Evolutionary conservation across 345 rosid species (phyloP).

Genomic region (Sisymbrium altissimum): DNA sequence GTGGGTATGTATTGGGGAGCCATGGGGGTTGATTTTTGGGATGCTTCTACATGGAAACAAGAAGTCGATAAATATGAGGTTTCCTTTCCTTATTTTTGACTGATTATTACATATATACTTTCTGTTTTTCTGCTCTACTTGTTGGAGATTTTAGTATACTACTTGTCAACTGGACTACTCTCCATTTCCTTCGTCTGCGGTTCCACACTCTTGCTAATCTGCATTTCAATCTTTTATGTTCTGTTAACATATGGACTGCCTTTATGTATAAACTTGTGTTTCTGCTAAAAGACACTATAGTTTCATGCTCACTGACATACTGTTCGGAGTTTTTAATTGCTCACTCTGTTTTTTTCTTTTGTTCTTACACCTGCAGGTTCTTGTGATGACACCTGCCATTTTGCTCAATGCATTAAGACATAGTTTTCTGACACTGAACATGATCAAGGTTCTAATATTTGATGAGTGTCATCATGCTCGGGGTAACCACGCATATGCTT

Average conservation of each 20-base stretch:
- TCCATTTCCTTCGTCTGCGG: neutral
- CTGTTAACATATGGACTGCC: neutral
- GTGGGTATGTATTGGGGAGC: slow-evolving; percentile 83
- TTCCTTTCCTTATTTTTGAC: neutral
- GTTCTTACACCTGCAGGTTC: slow-evolving; percentile 48
- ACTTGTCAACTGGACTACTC: neutral
- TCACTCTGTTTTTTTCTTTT: neutral
- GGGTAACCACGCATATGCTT: slow-evolving; percentile 72
- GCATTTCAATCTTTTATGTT: neutral
- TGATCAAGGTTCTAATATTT: slow-evolving; percentile 70
- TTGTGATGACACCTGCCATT: slow-evolving; percentile 94
- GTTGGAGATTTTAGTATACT: neutral
- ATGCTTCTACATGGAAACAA: slow-evolving; percentile 48
- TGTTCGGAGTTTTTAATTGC: neutral
- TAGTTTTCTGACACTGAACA: slow-evolving; percentile 48
- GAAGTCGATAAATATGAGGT: slow-evolving; percentile 70
- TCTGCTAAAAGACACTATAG: neutral
- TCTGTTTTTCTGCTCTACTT: neutral
- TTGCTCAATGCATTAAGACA: slow-evolving; percentile 71
- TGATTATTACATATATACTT: neutral
- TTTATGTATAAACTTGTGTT: neutral
- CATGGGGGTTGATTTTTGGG: slow-evolving; percentile 79
- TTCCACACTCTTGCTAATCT: neutral
- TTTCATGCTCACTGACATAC: neutral
- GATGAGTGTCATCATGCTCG: slow-evolving; percentile 95